Base-by-base conservation (phyloP, 2,329 filamentous ascomycete species). In the Botryotinia convoluta region DNA sequence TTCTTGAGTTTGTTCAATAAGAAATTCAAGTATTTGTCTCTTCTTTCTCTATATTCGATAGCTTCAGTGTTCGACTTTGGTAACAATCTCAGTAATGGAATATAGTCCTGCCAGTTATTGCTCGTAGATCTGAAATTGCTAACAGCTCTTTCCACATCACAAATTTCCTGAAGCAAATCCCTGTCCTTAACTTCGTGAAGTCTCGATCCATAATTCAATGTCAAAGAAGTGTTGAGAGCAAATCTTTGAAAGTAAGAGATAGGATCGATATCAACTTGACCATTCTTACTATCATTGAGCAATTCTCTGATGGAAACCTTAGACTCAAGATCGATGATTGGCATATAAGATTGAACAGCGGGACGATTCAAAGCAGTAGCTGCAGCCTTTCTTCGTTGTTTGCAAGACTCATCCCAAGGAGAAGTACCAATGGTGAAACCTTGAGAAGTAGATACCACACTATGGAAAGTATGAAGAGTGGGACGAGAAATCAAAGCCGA, bases 51-150 rank as follows among this genome's bases (percentile, higher is more conserved):
- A 82, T 90, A 93, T 74, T 90, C 88, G 12, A 87, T 83, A 0
- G 92, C 91, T 67, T 89, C 86, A 4, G 85, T 84, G 78, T 89
- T 93, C 75, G 86, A 86, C 45, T 85, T 88, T 3, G 90, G 87
- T 76, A 89, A 86, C 3, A 94, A 81, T 42, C 93, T 86, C 74
- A 96, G 80, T 8, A 95, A 78, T 0, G 93, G 92, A n/a, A 96
- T 88, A 77, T 95, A 95, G 79, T 96, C 93, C 79, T 93, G 91
- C 89, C 92, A 93, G 80, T 95, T 95, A 79, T 94, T 93, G 78
- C 91, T 93, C 0, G 92, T 95, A 39, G 89, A 92, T 65, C 93
- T 85, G 79, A 95, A 92, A 77, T 93, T 93, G 71, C 90, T 91
- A 37, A 96, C 90, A 8, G 89, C 90, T 44, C 92, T 87, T 81